phyloP scores from a whole-genome alignment of 345 rosid species.

The Laguncularia racemosa region DNA sequence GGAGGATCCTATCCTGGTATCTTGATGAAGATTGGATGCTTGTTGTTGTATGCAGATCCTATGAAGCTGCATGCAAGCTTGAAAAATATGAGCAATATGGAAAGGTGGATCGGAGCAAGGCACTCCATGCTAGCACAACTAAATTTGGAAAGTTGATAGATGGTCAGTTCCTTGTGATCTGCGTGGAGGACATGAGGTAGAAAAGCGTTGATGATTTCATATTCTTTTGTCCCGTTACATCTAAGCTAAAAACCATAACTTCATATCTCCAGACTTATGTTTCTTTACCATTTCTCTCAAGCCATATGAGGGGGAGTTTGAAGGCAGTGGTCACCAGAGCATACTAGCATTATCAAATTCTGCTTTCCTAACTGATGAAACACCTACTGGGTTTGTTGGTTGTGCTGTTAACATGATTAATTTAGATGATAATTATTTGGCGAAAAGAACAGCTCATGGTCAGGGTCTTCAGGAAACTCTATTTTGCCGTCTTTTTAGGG shows the following conservation, averaged over 20 bases:
- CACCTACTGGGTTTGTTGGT: constrained; percentile 45
- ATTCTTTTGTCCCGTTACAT: not conserved
- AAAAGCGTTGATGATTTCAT: not conserved
- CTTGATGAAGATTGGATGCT: constrained; percentile 65
- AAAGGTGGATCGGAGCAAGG: constrained; percentile 19
- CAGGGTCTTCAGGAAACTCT: constrained; percentile 54
- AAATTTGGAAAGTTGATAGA: constrained; percentile 27
- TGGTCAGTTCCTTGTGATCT: constrained; percentile 39
- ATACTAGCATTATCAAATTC: constrained; percentile 41
- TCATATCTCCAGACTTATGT: not conserved
- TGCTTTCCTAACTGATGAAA: constrained; percentile 20
- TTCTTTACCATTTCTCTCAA: not conserved
- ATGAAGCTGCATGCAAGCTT: constrained; percentile 20
- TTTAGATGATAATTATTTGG: constrained; percentile 16
- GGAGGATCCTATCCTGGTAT: constrained; percentile 50
- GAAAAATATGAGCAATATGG: constrained; percentile 27
- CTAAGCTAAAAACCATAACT: not conserved
- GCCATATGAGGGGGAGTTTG: constrained; percentile 8
- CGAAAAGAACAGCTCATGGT: constrained; percentile 18
- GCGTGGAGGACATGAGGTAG: constrained; percentile 51
- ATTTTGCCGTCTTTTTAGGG: constrained; percentile 34
- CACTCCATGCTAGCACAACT: constrained; percentile 34
- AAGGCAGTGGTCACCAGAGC: constrained; percentile 27
- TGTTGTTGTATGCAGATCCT: constrained; percentile 50
- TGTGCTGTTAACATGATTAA: constrained; percentile 62